Evolutionary conservation across 2,329 filamentous ascomycete species (phyloP), one percentile per base, ranked within the genome.

Genomic region (Trichoderma afroharzianum): DNA sequence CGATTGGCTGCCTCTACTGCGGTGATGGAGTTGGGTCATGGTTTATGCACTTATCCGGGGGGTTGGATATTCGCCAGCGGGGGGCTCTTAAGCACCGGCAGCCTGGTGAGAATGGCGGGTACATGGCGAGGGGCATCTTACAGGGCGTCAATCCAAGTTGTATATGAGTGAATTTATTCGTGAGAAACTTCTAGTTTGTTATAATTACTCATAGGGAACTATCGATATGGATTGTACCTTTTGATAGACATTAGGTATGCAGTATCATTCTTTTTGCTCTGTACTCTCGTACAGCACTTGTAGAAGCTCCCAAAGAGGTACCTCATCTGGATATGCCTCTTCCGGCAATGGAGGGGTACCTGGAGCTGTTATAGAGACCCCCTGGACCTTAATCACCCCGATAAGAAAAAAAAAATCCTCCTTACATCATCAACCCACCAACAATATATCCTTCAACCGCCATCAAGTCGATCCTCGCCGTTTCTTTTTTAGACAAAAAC

Each of bases 31-130:
- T 24, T 59, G 28, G 33, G 67, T 18, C 47, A 32, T 24, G 39
- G 14, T 32, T 33, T 70, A 70, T 70, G 68, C 55, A 70, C 32
- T 58, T 70, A 70, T 58, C 68, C 68, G 47, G 61, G 68, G 68
- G 30, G 9, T 14, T 53, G 68, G 55, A 43, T 32, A 21, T 50
- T 36, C 59, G 24, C 15, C 28, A n/a, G 63, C 47, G 63, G 63
- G 47, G 63, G 63, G 32, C 14, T 26, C 30, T 28, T 53, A 55
- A 32, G 63, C 15, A 36, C 43, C 47, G 63, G 30, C 21, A 15
- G 63, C 47, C 63, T 32, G 63, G 53, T n/a, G 6, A n/a, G 47
- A n/a, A 32, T 8, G 28, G 55, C 18, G 15, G 28, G 47, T 53
- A 24, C 47, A 12, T 50, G 24, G 21, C 53, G 24, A 57, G 24